A percentile compares a stretch with the other conserved stretches of the same genome.
Evolutionary conservation across 371 early-diverging fungal species (phyloP).

Genomic region (Mucor circinelloides): DNA sequence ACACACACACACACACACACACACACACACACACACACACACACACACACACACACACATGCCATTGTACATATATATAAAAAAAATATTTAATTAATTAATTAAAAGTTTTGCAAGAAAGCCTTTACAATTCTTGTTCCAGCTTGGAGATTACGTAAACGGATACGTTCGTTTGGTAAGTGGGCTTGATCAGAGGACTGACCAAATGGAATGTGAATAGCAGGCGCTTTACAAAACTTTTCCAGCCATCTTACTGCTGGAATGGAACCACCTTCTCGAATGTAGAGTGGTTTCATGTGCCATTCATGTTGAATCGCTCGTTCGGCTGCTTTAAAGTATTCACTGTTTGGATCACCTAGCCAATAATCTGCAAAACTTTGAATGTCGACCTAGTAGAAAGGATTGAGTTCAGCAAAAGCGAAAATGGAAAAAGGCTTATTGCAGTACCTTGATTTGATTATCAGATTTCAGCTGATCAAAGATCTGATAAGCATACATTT

Average conservation of each 20-base stretch:
- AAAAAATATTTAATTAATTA: background rate
- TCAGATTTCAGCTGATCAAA: constrained; percentile 58
- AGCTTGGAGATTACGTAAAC: constrained; percentile 69
- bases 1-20: background rate
- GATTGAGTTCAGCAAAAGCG: too few relatives aligned
- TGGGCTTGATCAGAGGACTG: constrained; percentile 85
- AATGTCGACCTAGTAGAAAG: constrained; percentile 18
- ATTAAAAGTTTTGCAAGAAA: constrained; percentile 9
- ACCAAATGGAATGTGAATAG: constrained; percentile 83
- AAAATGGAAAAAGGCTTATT: background rate
- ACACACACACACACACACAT: background rate
- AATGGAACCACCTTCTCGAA: constrained; percentile 85
- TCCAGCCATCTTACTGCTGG: constrained; percentile 84
- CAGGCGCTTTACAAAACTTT: constrained; percentile 67
- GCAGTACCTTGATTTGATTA: constrained; percentile 35
- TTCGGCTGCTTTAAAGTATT: constrained; percentile 71
- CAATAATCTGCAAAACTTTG: constrained; percentile 79
- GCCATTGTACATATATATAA: background rate
- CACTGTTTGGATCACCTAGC: constrained; percentile 71
- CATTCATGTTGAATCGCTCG: constrained; percentile 70
- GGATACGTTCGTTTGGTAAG: constrained; percentile 79
- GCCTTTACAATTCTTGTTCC: constrained; percentile 68
- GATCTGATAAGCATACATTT: constrained; percentile 50
- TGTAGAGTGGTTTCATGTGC: constrained; percentile 61
- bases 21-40: too few relatives aligned